Evolutionary conservation across 1,284 basidiomycete species (phyloP), one percentile per base, ranked within the genome.

Genomic region (Mycocalia duriaeana): DNA sequence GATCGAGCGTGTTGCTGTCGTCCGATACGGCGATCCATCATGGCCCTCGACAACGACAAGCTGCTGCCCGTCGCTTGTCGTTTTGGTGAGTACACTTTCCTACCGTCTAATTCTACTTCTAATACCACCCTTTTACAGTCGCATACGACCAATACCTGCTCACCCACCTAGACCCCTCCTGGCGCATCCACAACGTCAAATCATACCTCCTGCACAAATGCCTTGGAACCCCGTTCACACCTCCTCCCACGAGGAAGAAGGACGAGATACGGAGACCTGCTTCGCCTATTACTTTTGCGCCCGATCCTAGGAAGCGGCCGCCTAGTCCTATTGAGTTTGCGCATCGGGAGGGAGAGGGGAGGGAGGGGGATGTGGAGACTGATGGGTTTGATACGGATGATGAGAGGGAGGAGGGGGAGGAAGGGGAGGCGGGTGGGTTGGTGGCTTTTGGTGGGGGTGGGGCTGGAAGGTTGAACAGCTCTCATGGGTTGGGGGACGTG

Each of bases 81-180:
- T 31, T 31, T 9, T 31, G n/a, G 28, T 31, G n/a, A 9, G 28
- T 31, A 9, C 8, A n/a, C n/a, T 31, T 9, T 31, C 28, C 28
- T 31, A 9, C 28, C n/a, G n/a, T 31, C 28, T 31, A 31, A 31
- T n/a, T 31, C 9, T n/a, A 31, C 9, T 31, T n/a, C 28, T 9
- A 31, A n/a, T 31, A 31, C 28, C 36, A 8, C 36, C n/a, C n/a
- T n/a, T n/a, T n/a, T n/a, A 14, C 56, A 85, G 84, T 86, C 18
- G 76, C 81, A 0, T 75, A 79, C 50, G 84, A 87, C 61, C 82
- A 85, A 64, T 87, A 84, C 84, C 68, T 86, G 43, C 67, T 81
- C 23, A 84, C 83, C 13, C 80, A 82, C 56, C 60, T 84, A 54
- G 74, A 81, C 54, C 67, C 75, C 4, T 55, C 65, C 19, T 81